A percentile compares a stretch with the other conserved stretches of the same genome.
Evolutionary conservation across 176 grass and related monocot genomes (phyloP).

Genomic region (Zizania latifolia): DNA sequence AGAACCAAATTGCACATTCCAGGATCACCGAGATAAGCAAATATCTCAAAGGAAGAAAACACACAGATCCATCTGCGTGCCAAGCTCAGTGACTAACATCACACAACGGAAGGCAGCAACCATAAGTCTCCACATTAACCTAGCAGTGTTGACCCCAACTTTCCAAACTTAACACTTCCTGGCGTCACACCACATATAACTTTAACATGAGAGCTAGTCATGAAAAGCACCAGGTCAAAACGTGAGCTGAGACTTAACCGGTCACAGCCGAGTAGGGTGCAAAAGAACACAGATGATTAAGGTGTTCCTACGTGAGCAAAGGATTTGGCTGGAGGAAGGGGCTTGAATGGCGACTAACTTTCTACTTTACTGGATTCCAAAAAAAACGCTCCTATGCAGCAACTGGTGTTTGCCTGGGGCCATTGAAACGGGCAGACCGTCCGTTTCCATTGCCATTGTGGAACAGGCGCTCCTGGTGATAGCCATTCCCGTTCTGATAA

Average conservation of each 20-base stretch:
- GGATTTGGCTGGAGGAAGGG: not conserved
- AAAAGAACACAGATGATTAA: not conserved
- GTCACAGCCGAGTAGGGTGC: not conserved
- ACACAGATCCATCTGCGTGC: not conserved
- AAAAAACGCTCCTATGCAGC: conserved; percentile 4
- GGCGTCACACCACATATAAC: not conserved
- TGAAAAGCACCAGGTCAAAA: not conserved
- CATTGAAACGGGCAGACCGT: conserved; percentile 13
- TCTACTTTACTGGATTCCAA: conserved; percentile 12
- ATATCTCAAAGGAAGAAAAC: not conserved
- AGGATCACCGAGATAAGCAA: not conserved
- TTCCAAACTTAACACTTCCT: not conserved
- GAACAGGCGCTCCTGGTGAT: not conserved
- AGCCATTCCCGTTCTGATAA: not conserved
- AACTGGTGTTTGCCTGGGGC: conserved; percentile 15
- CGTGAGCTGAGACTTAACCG: not conserved
- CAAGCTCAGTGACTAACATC: not conserved
- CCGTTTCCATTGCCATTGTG: conserved; percentile 32
- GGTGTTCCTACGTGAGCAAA: not conserved
- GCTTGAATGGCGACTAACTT: not conserved
- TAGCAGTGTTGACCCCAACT: not conserved
- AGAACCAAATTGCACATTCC: not conserved
- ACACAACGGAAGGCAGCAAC: not conserved
- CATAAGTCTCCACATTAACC: not conserved
- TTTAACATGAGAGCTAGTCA: not conserved